Percentiles rank a stretch among this genome's conserved stretches.
Conservation (phyloP, 192 early-diverging fungal genomes). For the Podila minutissima region DNA sequence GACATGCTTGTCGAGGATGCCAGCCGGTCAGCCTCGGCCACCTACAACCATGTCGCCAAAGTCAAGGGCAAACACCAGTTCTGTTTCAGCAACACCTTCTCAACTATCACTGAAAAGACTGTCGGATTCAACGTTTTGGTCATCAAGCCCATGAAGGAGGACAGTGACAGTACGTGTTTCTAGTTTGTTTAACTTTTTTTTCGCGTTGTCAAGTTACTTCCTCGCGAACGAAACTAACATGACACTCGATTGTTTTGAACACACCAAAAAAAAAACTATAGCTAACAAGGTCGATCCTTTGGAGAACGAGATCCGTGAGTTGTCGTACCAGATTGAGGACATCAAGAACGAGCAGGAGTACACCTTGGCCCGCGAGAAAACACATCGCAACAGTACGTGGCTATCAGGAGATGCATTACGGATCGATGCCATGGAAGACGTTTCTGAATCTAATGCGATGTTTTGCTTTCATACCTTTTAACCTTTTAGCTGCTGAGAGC, state of each 20-base stretch:
- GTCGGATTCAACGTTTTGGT: slow-evolving; percentile 69
- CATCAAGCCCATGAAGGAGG: slow-evolving; percentile 52
- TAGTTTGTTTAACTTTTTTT: slow-evolving; percentile 25
- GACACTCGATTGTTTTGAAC: not conserved
- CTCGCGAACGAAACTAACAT: not conserved
- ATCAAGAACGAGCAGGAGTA: slow-evolving; percentile 81
- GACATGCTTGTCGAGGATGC: slow-evolving; percentile 45
- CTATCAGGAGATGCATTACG: not conserved
- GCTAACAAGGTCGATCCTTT: slow-evolving; percentile 65
- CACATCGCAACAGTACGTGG: slow-evolving; percentile 75
- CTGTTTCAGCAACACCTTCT: slow-evolving; percentile 83
- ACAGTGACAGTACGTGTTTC: slow-evolving; percentile 34
- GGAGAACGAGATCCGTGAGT: slow-evolving; percentile 68
- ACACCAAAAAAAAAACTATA: not conserved
- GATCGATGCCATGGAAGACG: too few relatives aligned
- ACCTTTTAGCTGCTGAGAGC: slow-evolving; percentile 72
- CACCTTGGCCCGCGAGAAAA: slow-evolving; percentile 67
- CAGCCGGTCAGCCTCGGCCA: slow-evolving; percentile 49
- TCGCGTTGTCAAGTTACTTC: slow-evolving; percentile 13
- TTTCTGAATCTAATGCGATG: too few relatives aligned
- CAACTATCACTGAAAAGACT: slow-evolving; percentile 65
- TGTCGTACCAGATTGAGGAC: slow-evolving; percentile 67
- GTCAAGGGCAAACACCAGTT: slow-evolving; percentile 69
- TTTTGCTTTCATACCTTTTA: not conserved
- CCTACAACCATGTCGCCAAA: slow-evolving; percentile 55